Base-by-base conservation (phyloP, 2,329 filamentous ascomycete species). In the Phyllachora maydis region DNA sequence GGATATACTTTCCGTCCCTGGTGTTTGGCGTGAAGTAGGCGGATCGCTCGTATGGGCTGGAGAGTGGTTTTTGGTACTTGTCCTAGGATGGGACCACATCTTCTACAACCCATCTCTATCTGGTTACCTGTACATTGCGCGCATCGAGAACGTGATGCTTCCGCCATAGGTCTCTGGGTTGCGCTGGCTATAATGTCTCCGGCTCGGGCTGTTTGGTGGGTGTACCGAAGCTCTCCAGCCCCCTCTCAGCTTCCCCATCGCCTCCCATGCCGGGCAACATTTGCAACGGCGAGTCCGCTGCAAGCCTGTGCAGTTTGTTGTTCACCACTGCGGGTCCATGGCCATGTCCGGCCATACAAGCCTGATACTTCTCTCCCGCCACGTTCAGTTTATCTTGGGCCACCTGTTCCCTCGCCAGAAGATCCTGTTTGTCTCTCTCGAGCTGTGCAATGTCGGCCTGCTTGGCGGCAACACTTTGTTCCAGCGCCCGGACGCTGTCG, bases 371-470 rank as follows among this genome's bases (percentile, higher is more conserved):
- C 29, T 77, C 68, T 0, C 78, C 82, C 0, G 81, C 78, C 42
- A 88, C 73, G 40, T 81, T 73, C 24, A 95, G 51, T 26, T 90
- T 50, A 11, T 61, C 59, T 46, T 93, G 83, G 1, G 93, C 74
- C 43, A 88, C 77, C 4, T 56, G 60, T 46, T 92, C 77, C 28
- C 81, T 59, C 30, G 60, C 55, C 4, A 61, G 47, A 19, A 92
- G 60, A 15, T 75, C 64, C 4, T 56, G 50, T 38, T 72, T 77
- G 41, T 90, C 78, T 28, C 55, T 54, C 33, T 66, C 59, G 23
- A 83, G 49, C 22, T 65, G 66, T 34, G 70, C 64, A 40, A 88
- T 65, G 29, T 63, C 58, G 26, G 54, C 54, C 26, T 67, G 52
- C 39, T 74, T 71, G 23, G 54, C 47, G 14, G 59, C 56, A 27